phyloP scores from a whole-genome alignment of 179 eudicot species.

The Gypsophila paniculata region DNA sequence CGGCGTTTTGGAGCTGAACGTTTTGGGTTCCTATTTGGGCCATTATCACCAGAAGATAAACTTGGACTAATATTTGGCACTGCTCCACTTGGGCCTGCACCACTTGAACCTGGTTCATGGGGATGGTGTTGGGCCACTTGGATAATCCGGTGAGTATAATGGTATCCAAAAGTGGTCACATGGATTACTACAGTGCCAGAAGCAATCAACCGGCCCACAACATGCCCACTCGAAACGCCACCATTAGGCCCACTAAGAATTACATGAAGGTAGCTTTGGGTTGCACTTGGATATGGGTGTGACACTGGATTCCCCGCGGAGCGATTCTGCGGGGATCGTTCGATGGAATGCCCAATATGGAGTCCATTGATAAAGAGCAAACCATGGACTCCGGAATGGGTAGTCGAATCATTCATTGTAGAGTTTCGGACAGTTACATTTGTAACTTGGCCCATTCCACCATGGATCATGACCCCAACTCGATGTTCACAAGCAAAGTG shows the following conservation, averaged over 20 bases:
- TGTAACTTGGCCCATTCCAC: slow-evolving; percentile 25
- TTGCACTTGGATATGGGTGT: not conserved
- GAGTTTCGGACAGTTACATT: slow-evolving; percentile 13
- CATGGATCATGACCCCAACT: slow-evolving; percentile 19
- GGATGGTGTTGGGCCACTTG: not conserved
- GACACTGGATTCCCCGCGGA: not conserved
- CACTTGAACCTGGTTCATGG: not conserved
- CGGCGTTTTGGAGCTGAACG: not conserved
- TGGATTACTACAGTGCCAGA: slow-evolving; percentile 17
- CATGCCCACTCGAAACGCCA: slow-evolving; percentile 20
- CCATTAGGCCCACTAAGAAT: slow-evolving; percentile 7
- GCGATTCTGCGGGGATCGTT: not conserved
- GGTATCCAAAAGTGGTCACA: slow-evolving; percentile 21
- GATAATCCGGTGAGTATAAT: slow-evolving; percentile 19
- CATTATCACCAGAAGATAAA: not conserved
- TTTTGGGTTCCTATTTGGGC: slow-evolving; percentile 1
- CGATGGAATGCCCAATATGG: slow-evolving; percentile 17
- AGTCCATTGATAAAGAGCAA: slow-evolving; percentile 16
- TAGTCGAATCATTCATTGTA: not conserved
- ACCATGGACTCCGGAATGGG: slow-evolving; percentile 21
- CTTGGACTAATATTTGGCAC: not conserved
- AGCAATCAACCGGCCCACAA: slow-evolving; percentile 26
- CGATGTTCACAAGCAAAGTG: not conserved
- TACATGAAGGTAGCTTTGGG: slow-evolving; percentile 9
- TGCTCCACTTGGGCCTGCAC: slow-evolving; percentile 4